phyloP scores from a whole-genome alignment of 2,329 filamentous ascomycete species.

The Fusarium verticillioides region DNA sequence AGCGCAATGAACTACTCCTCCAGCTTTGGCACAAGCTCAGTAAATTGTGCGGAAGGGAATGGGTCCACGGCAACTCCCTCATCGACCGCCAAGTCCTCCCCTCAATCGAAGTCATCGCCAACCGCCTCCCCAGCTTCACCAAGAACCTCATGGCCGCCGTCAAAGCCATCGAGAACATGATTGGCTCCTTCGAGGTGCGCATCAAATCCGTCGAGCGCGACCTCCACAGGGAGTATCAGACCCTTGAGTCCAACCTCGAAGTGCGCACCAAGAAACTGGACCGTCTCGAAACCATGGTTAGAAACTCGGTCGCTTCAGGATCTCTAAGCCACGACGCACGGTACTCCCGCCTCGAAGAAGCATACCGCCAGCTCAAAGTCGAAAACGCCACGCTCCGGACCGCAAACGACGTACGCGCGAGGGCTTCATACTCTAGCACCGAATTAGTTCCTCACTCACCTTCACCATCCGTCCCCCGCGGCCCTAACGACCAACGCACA shows the following conservation, averaged over 20 bases:
- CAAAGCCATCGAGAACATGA: constrained; percentile 84
- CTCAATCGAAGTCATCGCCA: constrained; percentile 85
- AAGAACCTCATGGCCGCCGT: constrained; percentile 89
- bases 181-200: constrained; percentile 80
- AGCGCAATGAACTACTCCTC: constrained; percentile 89
- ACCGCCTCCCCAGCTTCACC: constrained; percentile 86
- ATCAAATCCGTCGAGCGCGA: constrained; percentile 90
- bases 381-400: constrained; percentile 76
- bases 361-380: constrained; percentile 71
- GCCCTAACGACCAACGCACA: constrained; percentile 57
- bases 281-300: constrained; percentile 81
- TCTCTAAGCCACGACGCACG: constrained; percentile 57
- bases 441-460: constrained; percentile 57
- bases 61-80: constrained; percentile 88
- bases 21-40: constrained; percentile 92
- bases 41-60: constrained; percentile 87
- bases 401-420: constrained; percentile 67
- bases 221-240: constrained; percentile 90
- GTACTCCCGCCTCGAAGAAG: constrained; percentile 67
- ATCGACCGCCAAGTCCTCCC: constrained; percentile 87
- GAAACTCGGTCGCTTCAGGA: constrained; percentile 68
- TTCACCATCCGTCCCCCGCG: constrained; percentile 65
- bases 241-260: constrained; percentile 83
- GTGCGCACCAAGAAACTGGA: constrained; percentile 86
- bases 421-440: constrained; percentile 57